Conservation (phyloP, 306 rosid genomes). For the Heteromeles arbutifolia region DNA sequence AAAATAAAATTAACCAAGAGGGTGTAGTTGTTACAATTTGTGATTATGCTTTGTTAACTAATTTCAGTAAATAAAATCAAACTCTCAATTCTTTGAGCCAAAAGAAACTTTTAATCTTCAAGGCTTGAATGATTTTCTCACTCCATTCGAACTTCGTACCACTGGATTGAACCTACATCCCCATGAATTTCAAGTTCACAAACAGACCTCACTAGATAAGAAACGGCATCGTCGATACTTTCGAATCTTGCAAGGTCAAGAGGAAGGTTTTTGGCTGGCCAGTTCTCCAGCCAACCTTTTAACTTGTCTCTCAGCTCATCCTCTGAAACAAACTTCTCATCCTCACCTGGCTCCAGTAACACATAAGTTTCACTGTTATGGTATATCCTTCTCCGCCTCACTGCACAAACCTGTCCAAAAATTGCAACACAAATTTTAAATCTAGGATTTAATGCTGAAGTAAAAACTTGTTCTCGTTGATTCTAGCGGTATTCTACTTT, state of each 20-base stretch:
- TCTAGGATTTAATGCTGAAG: background rate
- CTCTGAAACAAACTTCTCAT: conserved; percentile 71
- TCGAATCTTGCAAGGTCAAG: conserved; percentile 73
- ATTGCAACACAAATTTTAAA: background rate
- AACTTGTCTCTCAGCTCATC: conserved; percentile 57
- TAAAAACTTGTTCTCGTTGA: too few relatives aligned
- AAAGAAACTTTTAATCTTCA: background rate
- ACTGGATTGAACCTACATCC: conserved; percentile 71
- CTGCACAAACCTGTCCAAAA: conserved; percentile 38
- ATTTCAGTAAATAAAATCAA: background rate
- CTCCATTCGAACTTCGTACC: conserved; percentile 80
- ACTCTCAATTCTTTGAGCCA: background rate
- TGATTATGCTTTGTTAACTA: background rate
- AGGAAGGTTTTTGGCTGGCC: conserved; percentile 72
- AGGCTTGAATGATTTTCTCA: conserved; percentile 14
- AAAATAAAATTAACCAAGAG: background rate
- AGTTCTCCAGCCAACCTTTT: conserved; percentile 62
- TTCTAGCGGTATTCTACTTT: too few relatives aligned
- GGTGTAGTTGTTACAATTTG: background rate
- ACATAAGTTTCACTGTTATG: conserved; percentile 67
- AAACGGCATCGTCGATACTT: conserved; percentile 74
- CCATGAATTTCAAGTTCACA: conserved; percentile 89
- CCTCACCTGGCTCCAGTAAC: conserved; percentile 72
- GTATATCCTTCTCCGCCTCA: conserved; percentile 64
- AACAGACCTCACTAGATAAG: conserved; percentile 55